Percentiles rank a stretch among this genome's conserved stretches.
These are phyloP conservation scores for Thalassiosira profunda DNA, from an alignment of 108 stramenopile species.

Conservation along the genomic window DNA sequence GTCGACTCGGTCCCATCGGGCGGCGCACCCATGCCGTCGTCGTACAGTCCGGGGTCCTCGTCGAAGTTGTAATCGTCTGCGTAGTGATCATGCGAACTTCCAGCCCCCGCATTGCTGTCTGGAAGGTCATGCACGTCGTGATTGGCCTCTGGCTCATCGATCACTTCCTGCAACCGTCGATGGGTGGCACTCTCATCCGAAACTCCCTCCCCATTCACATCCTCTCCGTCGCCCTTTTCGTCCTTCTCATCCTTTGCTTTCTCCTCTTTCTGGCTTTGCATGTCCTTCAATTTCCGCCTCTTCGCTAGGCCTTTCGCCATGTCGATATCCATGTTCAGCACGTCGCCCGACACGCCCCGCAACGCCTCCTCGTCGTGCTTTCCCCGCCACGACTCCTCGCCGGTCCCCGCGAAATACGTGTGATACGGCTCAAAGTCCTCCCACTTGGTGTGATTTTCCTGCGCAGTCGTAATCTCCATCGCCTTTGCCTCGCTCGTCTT, in stretches of 20 bases:
- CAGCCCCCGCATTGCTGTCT: background rate
- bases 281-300: conserved; percentile 53
- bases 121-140: conserved; percentile 7
- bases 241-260: no score
- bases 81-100: background rate
- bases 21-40: conserved; percentile 36
- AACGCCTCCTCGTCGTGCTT: conserved; percentile 49
- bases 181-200: conserved; percentile 16
- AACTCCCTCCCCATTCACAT: conserved; percentile 1
- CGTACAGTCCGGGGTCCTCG: conserved; percentile 32
- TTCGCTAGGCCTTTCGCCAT: conserved; percentile 53
- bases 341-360: conserved; percentile 66
- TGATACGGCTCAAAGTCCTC: conserved; percentile 82
- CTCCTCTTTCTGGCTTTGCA: no score
- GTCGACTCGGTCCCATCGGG: conserved; percentile 28
- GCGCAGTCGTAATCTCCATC: conserved; percentile 27
- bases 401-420: conserved; percentile 72
- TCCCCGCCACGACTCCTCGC: conserved; percentile 31
- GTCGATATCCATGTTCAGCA: conserved; percentile 63
- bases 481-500: conserved; percentile 54
- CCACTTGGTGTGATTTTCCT: conserved; percentile 35
- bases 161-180: conserved; percentile 49
- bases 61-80: conserved; percentile 26
- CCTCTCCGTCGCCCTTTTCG: conserved; percentile 11
- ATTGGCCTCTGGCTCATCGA: background rate